phyloP scores from a whole-genome alignment of 305 asterid species.

The Stenogyne calaminthoides region DNA sequence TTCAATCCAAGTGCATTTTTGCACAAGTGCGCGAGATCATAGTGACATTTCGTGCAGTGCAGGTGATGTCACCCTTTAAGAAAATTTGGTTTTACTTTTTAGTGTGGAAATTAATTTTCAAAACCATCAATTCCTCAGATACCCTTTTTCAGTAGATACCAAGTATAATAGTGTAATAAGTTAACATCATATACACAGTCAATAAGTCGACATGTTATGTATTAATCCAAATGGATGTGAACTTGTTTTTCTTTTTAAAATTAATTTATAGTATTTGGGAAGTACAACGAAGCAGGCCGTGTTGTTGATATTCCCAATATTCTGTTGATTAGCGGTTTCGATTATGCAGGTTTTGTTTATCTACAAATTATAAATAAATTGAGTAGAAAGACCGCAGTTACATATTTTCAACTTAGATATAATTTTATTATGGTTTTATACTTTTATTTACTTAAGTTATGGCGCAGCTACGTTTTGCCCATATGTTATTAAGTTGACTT shows the following conservation, averaged over 20 bases:
- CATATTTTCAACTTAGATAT: slow-evolving; percentile 11
- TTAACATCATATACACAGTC: slow-evolving; percentile 16
- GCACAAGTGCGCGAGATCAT: neutral
- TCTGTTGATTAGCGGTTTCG: slow-evolving; percentile 27
- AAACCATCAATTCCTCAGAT: slow-evolving; percentile 15
- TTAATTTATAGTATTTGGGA: neutral
- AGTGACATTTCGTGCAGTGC: neutral
- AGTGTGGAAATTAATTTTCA: slow-evolving; percentile 25
- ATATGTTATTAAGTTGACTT: slow-evolving; percentile 26
- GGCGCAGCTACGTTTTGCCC: neutral
- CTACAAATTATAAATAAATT: neutral
- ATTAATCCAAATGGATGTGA: neutral
- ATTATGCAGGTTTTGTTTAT: neutral
- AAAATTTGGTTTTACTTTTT: neutral
- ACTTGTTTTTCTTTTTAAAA: neutral
- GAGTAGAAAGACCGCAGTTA: neutral
- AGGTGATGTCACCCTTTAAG: slow-evolving; percentile 11
- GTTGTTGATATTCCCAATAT: neutral
- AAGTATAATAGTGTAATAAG: neutral
- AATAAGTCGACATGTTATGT: neutral
- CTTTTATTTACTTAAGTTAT: neutral
- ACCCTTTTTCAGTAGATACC: neutral
- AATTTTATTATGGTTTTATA: neutral
- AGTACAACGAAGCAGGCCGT: neutral
- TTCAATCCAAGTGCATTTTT: too few species aligned